Evolutionary conservation across 306 rosid species (phyloP), one percentile per base, ranked within the genome.

Genomic region (Fagus crenata): DNA sequence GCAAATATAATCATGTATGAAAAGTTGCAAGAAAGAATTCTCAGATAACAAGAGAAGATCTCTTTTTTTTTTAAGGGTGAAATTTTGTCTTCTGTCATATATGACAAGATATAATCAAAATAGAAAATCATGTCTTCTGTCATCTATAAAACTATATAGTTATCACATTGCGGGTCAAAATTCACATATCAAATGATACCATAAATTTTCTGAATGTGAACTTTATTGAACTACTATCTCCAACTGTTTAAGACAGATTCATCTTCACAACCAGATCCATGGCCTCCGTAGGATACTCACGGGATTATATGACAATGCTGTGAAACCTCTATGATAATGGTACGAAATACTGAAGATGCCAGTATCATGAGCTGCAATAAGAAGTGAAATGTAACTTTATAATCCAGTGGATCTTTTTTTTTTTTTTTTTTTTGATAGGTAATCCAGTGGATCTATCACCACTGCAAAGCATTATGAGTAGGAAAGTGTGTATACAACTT

Each of bases 401-500:
- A 15, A 65, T 70, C 17, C 2, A 67, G 64, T 4, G 46, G 32
- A 77, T 6, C 36, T 13, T n/a, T n/a, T n/a, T n/a, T n/a, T n/a
- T n/a, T n/a, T n/a, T n/a, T n/a, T n/a, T n/a, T n/a, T n/a, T n/a
- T n/a, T n/a, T n/a, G n/a, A n/a, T n/a, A n/a, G n/a, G n/a, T n/a
- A 4, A 65, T 70, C 17, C 2, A 67, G 64, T 4, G 46, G 32
- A 77, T 6, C 36, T 13, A 41, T 67, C 59, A 58, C 76, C 53
- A 60, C 32, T 67, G 9, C 60, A n/a, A 74, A 67, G 35, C n/a
- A n/a, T 72, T 51, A 69, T 13, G 63, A 70, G 55, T 73, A 11
- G 80, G 72, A 61, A 83, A 60, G 70, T 53, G 59, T 15, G 73
- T 17, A 43, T 64, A 81, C 53, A 43, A 37, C 32, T 65, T 13